Percentiles rank a stretch among this genome's conserved stretches.
These are phyloP conservation scores for Pisolithus thermaeus DNA, from an alignment of 1,284 basidiomycete species.

Conservation along the genomic window DNA sequence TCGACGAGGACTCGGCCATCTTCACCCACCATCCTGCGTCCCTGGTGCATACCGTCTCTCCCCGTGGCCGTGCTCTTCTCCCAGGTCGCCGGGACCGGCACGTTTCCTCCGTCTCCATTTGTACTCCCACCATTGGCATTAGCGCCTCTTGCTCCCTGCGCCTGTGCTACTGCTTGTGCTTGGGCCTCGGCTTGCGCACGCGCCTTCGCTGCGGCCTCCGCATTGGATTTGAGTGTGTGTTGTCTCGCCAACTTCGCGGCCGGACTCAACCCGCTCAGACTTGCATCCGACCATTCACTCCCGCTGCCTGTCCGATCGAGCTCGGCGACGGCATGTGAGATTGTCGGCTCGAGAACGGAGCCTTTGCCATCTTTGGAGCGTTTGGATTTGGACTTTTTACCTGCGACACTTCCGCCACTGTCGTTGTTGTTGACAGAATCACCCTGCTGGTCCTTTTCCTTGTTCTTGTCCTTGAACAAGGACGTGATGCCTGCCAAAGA, in stretches of 20 bases:
- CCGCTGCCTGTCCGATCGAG: conserved; percentile 56
- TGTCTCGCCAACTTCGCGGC: conserved; percentile 89
- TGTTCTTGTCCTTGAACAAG: conserved; percentile 88
- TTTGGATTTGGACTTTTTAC: conserved; percentile 37
- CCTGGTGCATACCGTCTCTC: conserved; percentile 38
- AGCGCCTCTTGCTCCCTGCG: conserved; percentile 28
- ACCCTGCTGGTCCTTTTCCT: conserved; percentile 43
- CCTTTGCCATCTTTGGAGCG: conserved; percentile 54
- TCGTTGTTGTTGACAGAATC: conserved; percentile 28
- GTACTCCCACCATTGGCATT: conserved; percentile 19
- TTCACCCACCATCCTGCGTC: conserved; percentile 48
- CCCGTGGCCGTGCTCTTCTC: conserved; percentile 73
- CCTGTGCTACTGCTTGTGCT: conserved; percentile 41
- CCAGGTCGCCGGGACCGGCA: conserved; percentile 62
- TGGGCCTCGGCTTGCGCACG: conserved; percentile 45
- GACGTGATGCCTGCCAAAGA: conserved; percentile 91
- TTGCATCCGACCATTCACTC: conserved; percentile 49
- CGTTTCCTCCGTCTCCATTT: conserved; percentile 22
- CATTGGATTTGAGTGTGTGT: conserved; percentile 81
- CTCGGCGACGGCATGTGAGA: conserved; percentile 85
- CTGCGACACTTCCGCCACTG: conserved; percentile 29
- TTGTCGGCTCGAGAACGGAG: conserved; percentile 63
- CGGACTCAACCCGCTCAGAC: conserved; percentile 79
- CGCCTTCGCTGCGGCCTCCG: conserved; percentile 68
- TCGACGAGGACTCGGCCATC: conserved; percentile 67